Base-by-base conservation (phyloP, 768 basidiomycete species). In the Panellus pusillus region DNA sequence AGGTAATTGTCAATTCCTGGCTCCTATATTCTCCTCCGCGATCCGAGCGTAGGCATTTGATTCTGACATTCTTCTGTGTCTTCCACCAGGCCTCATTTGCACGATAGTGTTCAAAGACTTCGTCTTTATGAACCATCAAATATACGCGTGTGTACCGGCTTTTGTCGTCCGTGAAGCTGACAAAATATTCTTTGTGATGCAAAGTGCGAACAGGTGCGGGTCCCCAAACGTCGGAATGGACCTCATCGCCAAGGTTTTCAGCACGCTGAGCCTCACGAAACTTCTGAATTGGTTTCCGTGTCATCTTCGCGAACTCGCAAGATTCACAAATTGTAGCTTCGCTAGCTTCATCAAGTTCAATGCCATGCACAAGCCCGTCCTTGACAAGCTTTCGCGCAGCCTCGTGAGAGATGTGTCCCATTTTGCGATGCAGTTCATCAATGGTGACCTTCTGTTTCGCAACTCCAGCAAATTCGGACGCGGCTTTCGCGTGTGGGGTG, bases 211-310 rank as follows among this genome's bases (percentile, higher is more conserved):
- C 60, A 6, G 57, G 61, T 15, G 70, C 52, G 4, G 72, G 71
- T n/a, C 73, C 72, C 71, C 72, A 76, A 1, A 77, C 52, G 55
- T 77, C 70, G 0, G 65, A 65, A 39, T 72, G 67, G 13, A 74
- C 65, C 19, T 67, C 64, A 0, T 70, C 68, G 3, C 71, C 70
- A 50, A 70, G 62, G 0, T 36, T 47, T n/a, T 43, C 19, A 4
- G 69, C 61, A 5, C 60, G 50, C 17, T 55, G 43, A 6, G 57
- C 61, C 17, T 50, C 38, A n/a, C 62, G 61, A 6, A 53, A 61
- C 51, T 69, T 70, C 35, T 46, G 52, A 11, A 72, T 61, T 9
- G 58, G 54, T 35, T 71, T 65, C 6, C 60, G 49, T 11, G 61
- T 60, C 9, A 60, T 46, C 54, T 75, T 74, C 24, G 65, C 70